Evolutionary conservation across 2,329 filamentous ascomycete species (phyloP).

Genomic region (Gnomoniopsis smithogilvyi): DNA sequence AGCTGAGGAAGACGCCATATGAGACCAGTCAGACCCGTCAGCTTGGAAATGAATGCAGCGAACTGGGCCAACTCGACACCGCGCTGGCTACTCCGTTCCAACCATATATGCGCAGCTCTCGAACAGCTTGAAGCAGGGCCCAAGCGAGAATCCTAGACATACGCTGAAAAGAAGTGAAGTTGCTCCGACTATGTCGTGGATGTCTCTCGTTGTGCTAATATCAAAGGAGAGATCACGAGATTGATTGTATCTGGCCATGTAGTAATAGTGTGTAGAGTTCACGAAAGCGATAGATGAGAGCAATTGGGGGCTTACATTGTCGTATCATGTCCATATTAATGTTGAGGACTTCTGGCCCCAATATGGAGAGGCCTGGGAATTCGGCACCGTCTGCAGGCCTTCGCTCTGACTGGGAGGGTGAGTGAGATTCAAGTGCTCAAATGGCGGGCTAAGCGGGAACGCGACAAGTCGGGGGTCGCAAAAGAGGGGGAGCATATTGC

Average conservation of each 20-base stretch:
- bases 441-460: neutral
- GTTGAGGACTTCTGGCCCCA: neutral
- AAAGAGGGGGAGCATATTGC: no score
- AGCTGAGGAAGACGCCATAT: neutral
- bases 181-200: no score
- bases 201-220: neutral
- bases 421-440: neutral
- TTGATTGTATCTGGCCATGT: neutral
- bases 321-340: neutral
- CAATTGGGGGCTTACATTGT: neutral
- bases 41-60: neutral
- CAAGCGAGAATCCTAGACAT: neutral
- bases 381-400: neutral
- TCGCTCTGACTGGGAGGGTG: neutral
- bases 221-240: neutral
- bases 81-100: neutral
- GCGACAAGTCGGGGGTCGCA: no score
- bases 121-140: neutral
- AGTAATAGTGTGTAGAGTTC: neutral
- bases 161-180: neutral
- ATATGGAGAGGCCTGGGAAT: neutral
- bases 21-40: neutral
- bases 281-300: neutral
- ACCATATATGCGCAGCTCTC: neutral
- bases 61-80: neutral